Conservation (phyloP, 228 moss, liverwort and hornwort species). For the Sphagnum magellanicum region DNA sequence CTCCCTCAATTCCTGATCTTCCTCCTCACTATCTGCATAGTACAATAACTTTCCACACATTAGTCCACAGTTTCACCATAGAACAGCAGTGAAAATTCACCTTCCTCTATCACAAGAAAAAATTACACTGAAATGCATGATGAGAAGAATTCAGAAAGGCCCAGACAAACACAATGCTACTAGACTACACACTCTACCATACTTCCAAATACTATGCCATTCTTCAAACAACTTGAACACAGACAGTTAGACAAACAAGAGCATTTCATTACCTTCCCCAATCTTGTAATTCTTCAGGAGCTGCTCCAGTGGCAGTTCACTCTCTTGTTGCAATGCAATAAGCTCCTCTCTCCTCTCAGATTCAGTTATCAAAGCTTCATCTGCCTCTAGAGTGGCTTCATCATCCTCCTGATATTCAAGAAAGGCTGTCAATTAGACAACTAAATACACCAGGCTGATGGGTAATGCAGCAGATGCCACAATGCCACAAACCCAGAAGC, state of each 20-base stretch:
- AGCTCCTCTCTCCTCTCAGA: constrained; percentile 77
- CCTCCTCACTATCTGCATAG: constrained; percentile 12
- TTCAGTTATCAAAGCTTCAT: constrained; percentile 76
- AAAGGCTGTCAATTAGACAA: too few species aligned
- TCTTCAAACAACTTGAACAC: not conserved
- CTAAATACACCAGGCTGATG: too few species aligned
- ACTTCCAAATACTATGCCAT: not conserved
- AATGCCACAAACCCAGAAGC: too few species aligned
- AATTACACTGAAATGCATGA: too few species aligned
- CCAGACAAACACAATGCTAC: too few species aligned
- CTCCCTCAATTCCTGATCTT: constrained; percentile 11
- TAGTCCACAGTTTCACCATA: too few species aligned
- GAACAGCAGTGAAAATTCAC: too few species aligned
- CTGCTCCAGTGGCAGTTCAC: constrained; percentile 75
- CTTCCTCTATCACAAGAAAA: too few species aligned
- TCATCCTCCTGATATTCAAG: constrained; percentile 61
- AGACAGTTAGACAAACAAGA: too few species aligned
- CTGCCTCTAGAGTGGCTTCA: constrained; percentile 81
- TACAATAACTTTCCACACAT: too few species aligned
- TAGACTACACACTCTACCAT: not conserved
- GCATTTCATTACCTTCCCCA: constrained; percentile 44
- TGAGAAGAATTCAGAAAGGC: not conserved
- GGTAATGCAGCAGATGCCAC: too few species aligned
- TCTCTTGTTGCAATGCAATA: constrained; percentile 63
- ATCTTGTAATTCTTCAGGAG: constrained; percentile 49